Conservation (phyloP, 805 yeast genomes). For the Tetrapisispora nanseiensis region DNA sequence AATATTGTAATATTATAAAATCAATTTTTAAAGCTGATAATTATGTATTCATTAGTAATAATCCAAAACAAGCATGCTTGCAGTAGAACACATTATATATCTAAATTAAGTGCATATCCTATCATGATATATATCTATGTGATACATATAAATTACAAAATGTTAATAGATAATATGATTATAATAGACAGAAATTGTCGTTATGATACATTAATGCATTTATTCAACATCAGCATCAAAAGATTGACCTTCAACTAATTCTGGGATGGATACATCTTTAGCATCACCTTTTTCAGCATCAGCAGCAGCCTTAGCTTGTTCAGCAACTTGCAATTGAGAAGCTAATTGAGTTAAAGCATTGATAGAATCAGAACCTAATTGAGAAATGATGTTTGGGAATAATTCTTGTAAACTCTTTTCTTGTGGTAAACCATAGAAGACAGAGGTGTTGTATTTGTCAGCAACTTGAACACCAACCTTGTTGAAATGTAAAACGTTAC, state of each 20-base stretch:
- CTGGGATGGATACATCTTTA: conserved; percentile 62
- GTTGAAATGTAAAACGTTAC: conserved; percentile 90
- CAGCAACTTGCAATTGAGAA: conserved; percentile 65
- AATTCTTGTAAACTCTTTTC: conserved; percentile 86
- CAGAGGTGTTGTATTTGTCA: conserved; percentile 80
- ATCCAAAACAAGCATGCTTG: no score
- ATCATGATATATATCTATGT: not conserved
- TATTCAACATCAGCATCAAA: conserved; percentile 33
- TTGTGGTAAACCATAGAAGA: conserved; percentile 90
- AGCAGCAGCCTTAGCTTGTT: conserved; percentile 39
- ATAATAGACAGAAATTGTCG: not conserved
- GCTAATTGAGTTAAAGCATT: conserved; percentile 84
- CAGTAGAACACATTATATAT: no score
- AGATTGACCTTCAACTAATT: conserved; percentile 28
- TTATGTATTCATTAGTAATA: no score
- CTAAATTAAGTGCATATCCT: no score
- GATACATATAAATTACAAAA: not conserved
- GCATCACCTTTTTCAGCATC: conserved; percentile 39
- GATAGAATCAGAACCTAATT: conserved; percentile 91
- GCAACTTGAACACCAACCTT: conserved; percentile 95
- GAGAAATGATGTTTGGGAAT: conserved; percentile 90
- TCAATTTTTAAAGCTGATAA: no score
- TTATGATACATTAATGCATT: conserved; percentile 5
- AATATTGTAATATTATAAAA: not conserved
- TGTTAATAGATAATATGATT: not conserved